Conservation (phyloP, 139 green algal species). For the Chlorella vulgaris region DNA sequence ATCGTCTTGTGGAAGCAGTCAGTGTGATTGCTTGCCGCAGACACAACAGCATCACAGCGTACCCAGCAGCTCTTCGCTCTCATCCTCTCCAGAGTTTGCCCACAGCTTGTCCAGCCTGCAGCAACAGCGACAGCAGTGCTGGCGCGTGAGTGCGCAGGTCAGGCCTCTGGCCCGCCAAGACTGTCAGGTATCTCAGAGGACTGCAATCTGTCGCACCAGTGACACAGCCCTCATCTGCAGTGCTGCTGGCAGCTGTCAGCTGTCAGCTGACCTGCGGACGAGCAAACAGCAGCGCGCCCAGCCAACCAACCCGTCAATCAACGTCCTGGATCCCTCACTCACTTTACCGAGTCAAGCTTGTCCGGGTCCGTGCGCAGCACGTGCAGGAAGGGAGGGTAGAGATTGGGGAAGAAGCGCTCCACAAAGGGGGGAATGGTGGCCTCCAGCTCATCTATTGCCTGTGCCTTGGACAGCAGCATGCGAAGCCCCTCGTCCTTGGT, state of each 20-base stretch:
- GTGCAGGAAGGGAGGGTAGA: conserved; percentile 49
- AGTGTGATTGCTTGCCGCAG: background rate
- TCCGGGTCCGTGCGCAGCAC: conserved; percentile 39
- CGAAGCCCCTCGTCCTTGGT: conserved; percentile 49
- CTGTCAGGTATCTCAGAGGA: no score
- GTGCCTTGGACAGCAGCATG: conserved; percentile 39
- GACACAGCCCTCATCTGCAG: no score
- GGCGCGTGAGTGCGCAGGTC: background rate
- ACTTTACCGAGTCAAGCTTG: conserved; percentile 11
- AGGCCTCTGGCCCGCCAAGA: background rate
- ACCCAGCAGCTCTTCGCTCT: conserved; percentile 16
- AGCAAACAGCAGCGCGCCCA: background rate
- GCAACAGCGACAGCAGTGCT: background rate
- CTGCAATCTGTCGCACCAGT: no score
- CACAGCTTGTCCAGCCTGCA: conserved; percentile 27
- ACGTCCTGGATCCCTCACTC: background rate
- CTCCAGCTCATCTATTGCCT: conserved; percentile 66
- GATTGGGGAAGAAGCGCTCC: conserved; percentile 10
- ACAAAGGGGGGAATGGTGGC: conserved; percentile 38
- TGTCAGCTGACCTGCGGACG: background rate
- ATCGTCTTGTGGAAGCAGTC: no score
- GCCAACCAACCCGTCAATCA: background rate
- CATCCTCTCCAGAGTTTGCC: background rate
- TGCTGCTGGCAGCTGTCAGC: no score
- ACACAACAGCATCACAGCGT: background rate